A percentile compares a stretch with the other conserved stretches of the same genome.
Evolutionary conservation across 2,329 filamentous ascomycete genomes (phyloP).

Genomic region (Calonectria honghensis): DNA sequence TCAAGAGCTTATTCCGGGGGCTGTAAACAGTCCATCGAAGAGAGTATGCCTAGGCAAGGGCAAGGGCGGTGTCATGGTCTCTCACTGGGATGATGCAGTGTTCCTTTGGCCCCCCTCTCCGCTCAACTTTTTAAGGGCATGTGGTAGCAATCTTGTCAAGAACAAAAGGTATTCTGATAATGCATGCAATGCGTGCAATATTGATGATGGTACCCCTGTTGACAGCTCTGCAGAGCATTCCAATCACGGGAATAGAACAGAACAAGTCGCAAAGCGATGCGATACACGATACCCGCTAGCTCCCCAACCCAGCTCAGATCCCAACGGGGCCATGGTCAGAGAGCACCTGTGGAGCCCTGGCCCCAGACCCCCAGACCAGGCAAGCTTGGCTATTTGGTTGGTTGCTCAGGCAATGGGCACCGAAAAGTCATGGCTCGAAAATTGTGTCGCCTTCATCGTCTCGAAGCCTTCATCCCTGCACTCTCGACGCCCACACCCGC

Average conservation of each 20-base stretch:
- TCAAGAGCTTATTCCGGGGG: too few relatives aligned
- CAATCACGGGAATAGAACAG: not conserved
- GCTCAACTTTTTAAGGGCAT: not conserved
- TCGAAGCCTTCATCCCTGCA: slow-evolving; percentile 24
- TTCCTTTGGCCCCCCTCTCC: too few relatives aligned
- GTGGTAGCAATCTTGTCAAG: not conserved
- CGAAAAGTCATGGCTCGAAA: slow-evolving; percentile 34
- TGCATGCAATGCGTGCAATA: not conserved
- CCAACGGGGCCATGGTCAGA: slow-evolving; percentile 12
- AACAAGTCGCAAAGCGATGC: not conserved
- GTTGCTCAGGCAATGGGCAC: slow-evolving; percentile 37
- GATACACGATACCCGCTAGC: not conserved
- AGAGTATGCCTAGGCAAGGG: too few relatives aligned
- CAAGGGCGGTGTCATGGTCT: too few relatives aligned
- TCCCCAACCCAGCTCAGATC: not conserved
- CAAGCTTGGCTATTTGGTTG: slow-evolving; percentile 25
- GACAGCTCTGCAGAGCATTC: not conserved
- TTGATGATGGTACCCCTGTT: not conserved
- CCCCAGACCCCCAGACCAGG: slow-evolving; percentile 12
- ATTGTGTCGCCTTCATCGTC: slow-evolving; percentile 30
- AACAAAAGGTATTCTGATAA: not conserved
- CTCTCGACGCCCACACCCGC: slow-evolving; percentile 18
- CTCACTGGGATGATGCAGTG: too few relatives aligned
- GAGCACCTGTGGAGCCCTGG: slow-evolving; percentile 28
- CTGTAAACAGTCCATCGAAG: too few relatives aligned